Conservation (phyloP, 2,329 filamentous ascomycete species). For the Talaromyces pinophilus region DNA sequence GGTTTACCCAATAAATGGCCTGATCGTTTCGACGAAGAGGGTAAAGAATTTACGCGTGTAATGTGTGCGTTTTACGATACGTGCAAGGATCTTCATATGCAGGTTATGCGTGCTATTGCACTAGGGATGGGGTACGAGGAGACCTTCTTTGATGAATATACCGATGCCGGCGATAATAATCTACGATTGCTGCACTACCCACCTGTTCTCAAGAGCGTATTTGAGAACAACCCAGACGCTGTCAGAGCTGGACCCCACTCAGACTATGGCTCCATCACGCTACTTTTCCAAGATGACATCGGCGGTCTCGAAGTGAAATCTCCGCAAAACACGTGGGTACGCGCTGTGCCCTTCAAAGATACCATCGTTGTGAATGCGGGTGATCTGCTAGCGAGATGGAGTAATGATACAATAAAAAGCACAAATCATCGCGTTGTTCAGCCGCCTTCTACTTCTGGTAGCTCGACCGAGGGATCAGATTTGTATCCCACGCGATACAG, state of each 20-base stretch:
- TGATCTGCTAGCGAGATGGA: constrained; percentile 83
- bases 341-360: constrained; percentile 77
- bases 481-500: constrained; percentile 77
- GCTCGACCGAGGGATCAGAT: constrained; percentile 35
- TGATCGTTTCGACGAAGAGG: constrained; percentile 53
- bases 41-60: constrained; percentile 64
- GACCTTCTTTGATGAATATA: constrained; percentile 73
- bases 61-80: constrained; percentile 75
- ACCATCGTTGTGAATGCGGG: constrained; percentile 89
- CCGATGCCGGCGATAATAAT: constrained; percentile 53
- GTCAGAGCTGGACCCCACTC: constrained; percentile 79
- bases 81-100: constrained; percentile 71
- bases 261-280: constrained; percentile 59
- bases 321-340: constrained; percentile 74
- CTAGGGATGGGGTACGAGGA: constrained; percentile 74
- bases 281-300: constrained; percentile 58
- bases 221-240: constrained; percentile 66
- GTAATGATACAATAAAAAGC: constrained; percentile 86
- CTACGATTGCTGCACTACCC: constrained; percentile 75
- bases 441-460: constrained; percentile 60
- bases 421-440: constrained; percentile 90
- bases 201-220: constrained; percentile 64
- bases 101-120: constrained; percentile 82
- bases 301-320: constrained; percentile 65
- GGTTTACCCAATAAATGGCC: constrained; percentile 79